phyloP scores from a whole-genome alignment of 441 rosid species.

The Corymbia calophylla region DNA sequence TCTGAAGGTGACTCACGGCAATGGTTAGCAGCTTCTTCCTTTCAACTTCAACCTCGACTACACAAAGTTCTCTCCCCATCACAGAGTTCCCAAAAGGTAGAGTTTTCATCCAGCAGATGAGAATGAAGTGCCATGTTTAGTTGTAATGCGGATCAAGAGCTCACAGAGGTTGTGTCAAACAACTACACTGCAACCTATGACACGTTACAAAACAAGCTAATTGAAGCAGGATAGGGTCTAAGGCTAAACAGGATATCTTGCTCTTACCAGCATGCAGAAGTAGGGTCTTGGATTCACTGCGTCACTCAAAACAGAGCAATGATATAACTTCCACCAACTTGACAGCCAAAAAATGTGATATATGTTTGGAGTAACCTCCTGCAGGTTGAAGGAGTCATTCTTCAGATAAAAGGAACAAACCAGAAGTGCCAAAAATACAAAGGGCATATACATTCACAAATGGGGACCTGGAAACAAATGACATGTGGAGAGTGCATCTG shows the following conservation, averaged over 20 bases:
- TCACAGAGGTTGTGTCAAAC: neutral
- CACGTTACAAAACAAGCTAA: neutral
- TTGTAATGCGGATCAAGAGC: neutral
- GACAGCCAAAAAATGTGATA: conserved; percentile 52
- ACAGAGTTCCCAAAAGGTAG: conserved; percentile 52
- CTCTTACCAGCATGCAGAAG: conserved; percentile 76
- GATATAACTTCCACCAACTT: conserved; percentile 81
- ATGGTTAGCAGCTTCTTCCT: conserved; percentile 47
- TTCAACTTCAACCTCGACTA: conserved; percentile 52
- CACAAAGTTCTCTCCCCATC: conserved; percentile 84
- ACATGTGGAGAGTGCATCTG: conserved; percentile 77
- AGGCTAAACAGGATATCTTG: neutral
- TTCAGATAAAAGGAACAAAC: neutral
- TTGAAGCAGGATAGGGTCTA: neutral
- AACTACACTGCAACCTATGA: too few species aligned
- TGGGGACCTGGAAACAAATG: conserved; percentile 77
- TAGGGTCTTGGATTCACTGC: conserved; percentile 39
- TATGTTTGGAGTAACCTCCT: conserved; percentile 86
- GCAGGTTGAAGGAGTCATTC: conserved; percentile 3
- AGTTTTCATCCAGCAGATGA: conserved; percentile 8
- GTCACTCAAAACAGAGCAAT: conserved; percentile 49
- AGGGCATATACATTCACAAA: neutral
- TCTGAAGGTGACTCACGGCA: conserved; percentile 95
- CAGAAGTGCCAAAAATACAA: neutral
- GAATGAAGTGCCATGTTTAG: neutral